These are phyloP conservation scores for Lepidium sativum DNA, from an alignment of 345 rosid genomes.

Conservation along the genomic window DNA sequence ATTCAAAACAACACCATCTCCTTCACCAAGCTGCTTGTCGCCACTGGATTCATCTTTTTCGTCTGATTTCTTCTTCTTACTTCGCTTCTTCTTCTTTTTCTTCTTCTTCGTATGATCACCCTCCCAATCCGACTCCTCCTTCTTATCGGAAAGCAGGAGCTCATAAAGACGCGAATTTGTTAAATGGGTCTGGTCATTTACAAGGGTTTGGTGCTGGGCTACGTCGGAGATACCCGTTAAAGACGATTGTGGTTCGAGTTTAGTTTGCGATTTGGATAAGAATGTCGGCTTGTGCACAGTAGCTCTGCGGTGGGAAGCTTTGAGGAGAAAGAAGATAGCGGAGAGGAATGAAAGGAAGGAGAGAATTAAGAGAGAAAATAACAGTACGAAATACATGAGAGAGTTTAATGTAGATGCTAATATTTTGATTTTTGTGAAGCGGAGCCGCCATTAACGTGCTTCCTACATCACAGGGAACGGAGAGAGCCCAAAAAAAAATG, in stretches of 20 bases:
- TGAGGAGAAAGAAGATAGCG: constrained; percentile 30
- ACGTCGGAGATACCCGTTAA: constrained; percentile 22
- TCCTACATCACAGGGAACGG: constrained; percentile 17
- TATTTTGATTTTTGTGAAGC: constrained; percentile 8
- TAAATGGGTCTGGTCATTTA: constrained; percentile 31
- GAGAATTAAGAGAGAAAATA: constrained; percentile 33
- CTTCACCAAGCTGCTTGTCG: constrained; percentile 16
- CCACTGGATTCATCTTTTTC: constrained; percentile 28
- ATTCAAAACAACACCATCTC: constrained; percentile 23
- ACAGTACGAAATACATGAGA: constrained; percentile 37
- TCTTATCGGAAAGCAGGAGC: constrained; percentile 38
- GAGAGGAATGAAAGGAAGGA: constrained; percentile 34
- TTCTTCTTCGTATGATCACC: constrained; percentile 31
- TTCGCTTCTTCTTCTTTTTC: constrained; percentile 52
- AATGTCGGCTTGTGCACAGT: background rate
- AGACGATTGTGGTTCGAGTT: constrained; percentile 14
- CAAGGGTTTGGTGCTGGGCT: constrained; percentile 11
- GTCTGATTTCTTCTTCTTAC: constrained; percentile 41
- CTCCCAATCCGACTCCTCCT: constrained; percentile 23
- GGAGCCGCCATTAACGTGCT: constrained; percentile 49
- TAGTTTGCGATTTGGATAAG: constrained; percentile 20
- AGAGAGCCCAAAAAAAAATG: background rate
- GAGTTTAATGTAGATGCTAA: constrained; percentile 17
- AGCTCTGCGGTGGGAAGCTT: constrained; percentile 16
- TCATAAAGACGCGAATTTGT: constrained; percentile 48